Base-by-base conservation (phyloP, 768 basidiomycete species). In the Lactarius trivialis region DNA sequence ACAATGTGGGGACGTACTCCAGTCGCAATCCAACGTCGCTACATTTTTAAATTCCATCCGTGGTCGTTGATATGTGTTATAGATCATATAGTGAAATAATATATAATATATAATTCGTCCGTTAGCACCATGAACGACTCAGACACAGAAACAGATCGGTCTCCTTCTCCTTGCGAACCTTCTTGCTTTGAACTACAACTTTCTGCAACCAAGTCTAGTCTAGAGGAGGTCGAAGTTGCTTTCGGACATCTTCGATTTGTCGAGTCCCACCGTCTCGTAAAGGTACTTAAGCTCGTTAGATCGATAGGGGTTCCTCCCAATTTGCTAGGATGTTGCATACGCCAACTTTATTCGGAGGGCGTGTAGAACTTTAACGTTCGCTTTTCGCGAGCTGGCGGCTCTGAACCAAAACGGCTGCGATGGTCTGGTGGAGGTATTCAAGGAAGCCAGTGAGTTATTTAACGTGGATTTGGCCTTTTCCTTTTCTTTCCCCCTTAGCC, bases 21-120 rank as follows among this genome's bases (percentile, higher is more conserved):
- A 79, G 66, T 83, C 82, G 71, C 80, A 79, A 69, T 81, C 81
- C 59, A 78, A 82, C 68, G 75, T 86, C 43, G 77, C 81, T 48
- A 72, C 77, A 4, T 86, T 85, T 72, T 73, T 88, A 58, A 82
- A 77, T 69, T 60, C 50, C 14, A 66, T 66, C 28, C 54, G 41
- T 17, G 60, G 59, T 21, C 56, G 62, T 49, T 67, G 51, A 60
- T 54, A 41, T 34, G n/a, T 36, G 33, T 55, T 41, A 37, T 63
- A 51, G 33, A 53, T 58, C 68, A 74, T 73, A 74, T 48, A 48
- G 14, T 48, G 11, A 24, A 14, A 39, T 62, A 56, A 51, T 52
- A 56, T 56, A 3, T 19, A 51, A 19, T 19, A 6, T 32, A 32
- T 3, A 26, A 8, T 28, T 51, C 14, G 19, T 5, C 11, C 7